phyloP scores from a whole-genome alignment of 2,329 filamentous ascomycete genomes.

The Raffaelea deltoideospora region DNA sequence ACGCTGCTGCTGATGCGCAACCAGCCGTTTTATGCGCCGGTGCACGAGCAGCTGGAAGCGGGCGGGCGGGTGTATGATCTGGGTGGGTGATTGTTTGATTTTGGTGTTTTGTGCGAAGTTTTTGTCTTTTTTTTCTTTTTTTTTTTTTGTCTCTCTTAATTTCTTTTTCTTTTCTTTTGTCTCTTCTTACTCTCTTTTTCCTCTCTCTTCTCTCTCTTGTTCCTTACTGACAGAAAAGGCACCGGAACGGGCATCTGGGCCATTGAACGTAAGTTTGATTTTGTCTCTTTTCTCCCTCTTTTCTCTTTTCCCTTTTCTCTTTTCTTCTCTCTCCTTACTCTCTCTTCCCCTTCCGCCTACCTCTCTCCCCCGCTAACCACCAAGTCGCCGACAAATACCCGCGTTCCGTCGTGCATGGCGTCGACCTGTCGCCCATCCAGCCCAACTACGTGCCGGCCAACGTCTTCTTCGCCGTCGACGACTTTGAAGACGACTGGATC shows the following conservation, averaged over 20 bases:
- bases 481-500: slow-evolving; percentile 36
- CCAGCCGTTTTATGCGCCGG: slow-evolving; percentile 27
- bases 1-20: slow-evolving; percentile 20
- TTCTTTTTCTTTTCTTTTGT: no score
- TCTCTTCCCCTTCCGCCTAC: not conserved
- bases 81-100: no score
- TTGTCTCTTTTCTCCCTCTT: not conserved
- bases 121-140: no score
- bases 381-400: slow-evolving; percentile 33
- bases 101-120: not conserved
- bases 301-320: not conserved
- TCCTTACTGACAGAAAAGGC: slow-evolving; percentile 15
- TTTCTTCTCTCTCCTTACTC: slow-evolving; percentile 1
- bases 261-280: slow-evolving; percentile 27
- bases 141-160: no score
- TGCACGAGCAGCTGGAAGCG: slow-evolving; percentile 20
- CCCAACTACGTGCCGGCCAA: slow-evolving; percentile 35
- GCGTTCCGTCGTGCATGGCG: slow-evolving; percentile 26
- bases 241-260: slow-evolving; percentile 37
- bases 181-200: no score
- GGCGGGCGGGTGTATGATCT: slow-evolving; percentile 31
- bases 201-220: no score
- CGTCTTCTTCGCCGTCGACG: slow-evolving; percentile 35
- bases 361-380: not conserved
- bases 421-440: slow-evolving; percentile 37